Evolutionary conservation across 1,139 yeast genomes (phyloP).

Genomic region (Magnusiomyces suaveolens): DNA sequence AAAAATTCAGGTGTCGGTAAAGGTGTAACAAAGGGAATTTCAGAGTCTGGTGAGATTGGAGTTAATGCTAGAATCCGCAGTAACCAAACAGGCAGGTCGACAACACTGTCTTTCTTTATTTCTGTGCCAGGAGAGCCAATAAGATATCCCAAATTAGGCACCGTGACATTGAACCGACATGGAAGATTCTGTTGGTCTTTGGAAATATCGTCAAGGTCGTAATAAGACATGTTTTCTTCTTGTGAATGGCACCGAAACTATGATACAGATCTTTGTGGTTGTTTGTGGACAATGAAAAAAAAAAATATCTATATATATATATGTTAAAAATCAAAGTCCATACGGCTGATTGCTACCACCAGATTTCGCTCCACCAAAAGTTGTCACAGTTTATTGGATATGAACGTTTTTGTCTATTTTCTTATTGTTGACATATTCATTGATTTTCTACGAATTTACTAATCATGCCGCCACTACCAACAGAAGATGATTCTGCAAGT

Average conservation of each 20-base stretch:
- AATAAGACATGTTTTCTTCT: conserved; percentile 43
- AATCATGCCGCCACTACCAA: too few species aligned
- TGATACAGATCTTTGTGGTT: too few species aligned
- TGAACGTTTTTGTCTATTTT: too few species aligned
- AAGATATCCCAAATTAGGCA: conserved; percentile 81
- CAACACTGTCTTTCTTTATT: conserved; percentile 47
- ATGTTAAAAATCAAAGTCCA: too few species aligned
- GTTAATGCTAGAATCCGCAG: conserved; percentile 60
- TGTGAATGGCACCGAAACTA: too few species aligned
- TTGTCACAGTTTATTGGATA: too few species aligned
- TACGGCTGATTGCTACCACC: too few species aligned
- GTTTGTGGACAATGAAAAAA: neutral
- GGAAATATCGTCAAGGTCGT: conserved; percentile 79
- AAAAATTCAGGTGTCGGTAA: conserved; percentile 60
- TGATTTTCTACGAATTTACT: too few species aligned
- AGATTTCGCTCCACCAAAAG: too few species aligned
- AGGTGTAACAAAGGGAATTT: conserved; percentile 56
- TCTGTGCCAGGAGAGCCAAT: conserved; percentile 68
- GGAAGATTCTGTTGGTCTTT: conserved; percentile 66
- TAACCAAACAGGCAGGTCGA: conserved; percentile 84
- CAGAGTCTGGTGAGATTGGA: conserved; percentile 30
- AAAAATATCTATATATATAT: too few species aligned
- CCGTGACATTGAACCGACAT: conserved; percentile 62
- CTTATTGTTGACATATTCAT: too few species aligned
- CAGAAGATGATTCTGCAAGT: too few species aligned